phyloP scores from a whole-genome alignment of 192 early-diverging fungal genomes.

The Jimgerdemannia flammicorona region DNA sequence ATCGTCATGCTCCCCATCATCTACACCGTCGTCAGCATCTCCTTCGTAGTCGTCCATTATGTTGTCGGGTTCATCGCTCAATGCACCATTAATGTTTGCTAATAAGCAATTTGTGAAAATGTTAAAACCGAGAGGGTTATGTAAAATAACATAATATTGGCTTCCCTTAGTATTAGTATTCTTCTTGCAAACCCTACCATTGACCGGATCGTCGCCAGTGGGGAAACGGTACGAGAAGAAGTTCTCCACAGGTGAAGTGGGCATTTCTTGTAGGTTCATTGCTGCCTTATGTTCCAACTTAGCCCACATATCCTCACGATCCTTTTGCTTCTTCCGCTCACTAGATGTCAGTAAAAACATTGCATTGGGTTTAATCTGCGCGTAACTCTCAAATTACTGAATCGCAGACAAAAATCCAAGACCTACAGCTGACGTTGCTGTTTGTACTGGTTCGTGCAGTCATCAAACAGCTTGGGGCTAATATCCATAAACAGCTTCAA shows the following conservation, averaged over 20 bases:
- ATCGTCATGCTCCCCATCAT: conserved; percentile 7
- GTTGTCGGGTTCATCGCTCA: neutral
- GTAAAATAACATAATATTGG: neutral
- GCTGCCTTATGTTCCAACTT: conserved; percentile 63
- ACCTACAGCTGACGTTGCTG: conserved; percentile 80
- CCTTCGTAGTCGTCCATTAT: neutral
- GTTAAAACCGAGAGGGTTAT: no score
- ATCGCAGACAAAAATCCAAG: neutral
- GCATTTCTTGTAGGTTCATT: conserved; percentile 27
- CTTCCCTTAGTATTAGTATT: neutral
- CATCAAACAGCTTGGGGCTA: conserved; percentile 93
- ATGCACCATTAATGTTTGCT: neutral
- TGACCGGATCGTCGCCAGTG: conserved; percentile 10
- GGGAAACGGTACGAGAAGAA: conserved; percentile 20
- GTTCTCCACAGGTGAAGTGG: conserved; percentile 22
- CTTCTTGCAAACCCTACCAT: neutral
- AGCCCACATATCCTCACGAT: conserved; percentile 82
- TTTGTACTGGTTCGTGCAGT: conserved; percentile 93
- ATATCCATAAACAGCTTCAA: conserved; percentile 98
- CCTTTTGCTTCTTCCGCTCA: conserved; percentile 81
- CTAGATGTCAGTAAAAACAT: conserved; percentile 27
- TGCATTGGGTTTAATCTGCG: neutral
- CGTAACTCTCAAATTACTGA: neutral
- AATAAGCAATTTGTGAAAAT: neutral
- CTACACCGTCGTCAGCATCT: neutral